These are phyloP conservation scores for Trametes villosa DNA, from an alignment of 768 basidiomycete species.

Conservation along the genomic window DNA sequence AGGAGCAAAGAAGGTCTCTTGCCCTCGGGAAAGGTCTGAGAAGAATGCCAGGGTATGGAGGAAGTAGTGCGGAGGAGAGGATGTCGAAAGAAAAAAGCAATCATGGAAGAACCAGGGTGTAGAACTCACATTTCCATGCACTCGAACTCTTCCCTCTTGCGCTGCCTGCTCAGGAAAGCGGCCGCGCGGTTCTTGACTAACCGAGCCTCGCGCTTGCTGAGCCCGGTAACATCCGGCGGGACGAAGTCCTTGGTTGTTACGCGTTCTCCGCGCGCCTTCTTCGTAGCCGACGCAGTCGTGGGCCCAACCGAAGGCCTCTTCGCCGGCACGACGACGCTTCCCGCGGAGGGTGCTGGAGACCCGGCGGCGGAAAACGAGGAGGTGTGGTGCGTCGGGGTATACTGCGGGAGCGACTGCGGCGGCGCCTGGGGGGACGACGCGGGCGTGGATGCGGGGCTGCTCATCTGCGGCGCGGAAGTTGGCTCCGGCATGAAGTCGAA, in stretches of 20 bases:
- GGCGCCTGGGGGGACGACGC: slow-evolving; percentile 30
- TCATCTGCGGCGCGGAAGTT: slow-evolving; percentile 31
- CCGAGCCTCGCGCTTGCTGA: slow-evolving; percentile 89
- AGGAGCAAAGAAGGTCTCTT: too few relatives aligned
- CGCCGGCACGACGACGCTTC: slow-evolving; percentile 36
- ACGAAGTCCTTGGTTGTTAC: slow-evolving; percentile 80
- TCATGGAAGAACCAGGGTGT: slow-evolving; percentile 14
- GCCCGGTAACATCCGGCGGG: slow-evolving; percentile 85
- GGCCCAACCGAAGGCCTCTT: slow-evolving; percentile 31
- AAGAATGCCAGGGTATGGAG: too few relatives aligned
- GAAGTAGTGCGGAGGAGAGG: not conserved
- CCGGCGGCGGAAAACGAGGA: slow-evolving; percentile 31
- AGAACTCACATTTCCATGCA: slow-evolving; percentile 82
- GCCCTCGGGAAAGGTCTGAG: too few relatives aligned
- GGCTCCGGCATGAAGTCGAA: slow-evolving; percentile 60
- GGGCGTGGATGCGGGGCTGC: slow-evolving; percentile 36
- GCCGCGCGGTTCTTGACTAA: slow-evolving; percentile 92
- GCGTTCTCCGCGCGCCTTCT: slow-evolving; percentile 55
- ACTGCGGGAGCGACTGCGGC: slow-evolving; percentile 38
- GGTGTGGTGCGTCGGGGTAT: slow-evolving; percentile 29
- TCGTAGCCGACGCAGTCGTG: slow-evolving; percentile 31
- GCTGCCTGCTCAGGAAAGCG: slow-evolving; percentile 87
- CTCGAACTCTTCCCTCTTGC: slow-evolving; percentile 93
- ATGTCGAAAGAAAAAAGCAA: slow-evolving; percentile 1
- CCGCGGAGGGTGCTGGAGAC: slow-evolving; percentile 28